Percentiles rank a stretch among this genome's conserved stretches.
Evolutionary conservation across 768 basidiomycete genomes (phyloP).

Genomic region (Xerocomus spinulosus): DNA sequence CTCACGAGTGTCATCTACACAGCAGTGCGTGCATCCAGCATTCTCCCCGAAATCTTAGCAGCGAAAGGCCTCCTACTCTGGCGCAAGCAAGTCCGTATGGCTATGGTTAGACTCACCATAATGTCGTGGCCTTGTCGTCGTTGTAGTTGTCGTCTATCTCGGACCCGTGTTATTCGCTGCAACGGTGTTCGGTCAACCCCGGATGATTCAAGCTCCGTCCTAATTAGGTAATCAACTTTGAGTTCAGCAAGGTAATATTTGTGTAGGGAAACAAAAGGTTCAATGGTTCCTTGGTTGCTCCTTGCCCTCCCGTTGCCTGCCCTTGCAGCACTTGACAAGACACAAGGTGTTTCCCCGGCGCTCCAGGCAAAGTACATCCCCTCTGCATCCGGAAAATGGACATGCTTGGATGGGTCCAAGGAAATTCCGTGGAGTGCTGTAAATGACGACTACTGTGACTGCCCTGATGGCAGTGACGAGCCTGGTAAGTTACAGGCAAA

Average conservation of each 20-base stretch:
- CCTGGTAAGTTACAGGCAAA: slow-evolving; percentile 52
- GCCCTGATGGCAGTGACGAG: slow-evolving; percentile 91
- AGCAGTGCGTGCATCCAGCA: slow-evolving; percentile 21
- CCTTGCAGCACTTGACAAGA: slow-evolving; percentile 43
- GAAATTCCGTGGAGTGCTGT: slow-evolving; percentile 76
- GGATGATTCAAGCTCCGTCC: slow-evolving; percentile 19
- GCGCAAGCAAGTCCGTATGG: not conserved
- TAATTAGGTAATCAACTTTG: too few relatives aligned
- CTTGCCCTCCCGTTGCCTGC: slow-evolving; percentile 39
- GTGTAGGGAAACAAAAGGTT: not conserved
- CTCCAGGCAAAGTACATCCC: slow-evolving; percentile 55
- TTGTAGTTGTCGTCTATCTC: slow-evolving; percentile 20
- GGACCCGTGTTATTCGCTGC: too few relatives aligned
- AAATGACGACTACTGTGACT: slow-evolving; percentile 96
- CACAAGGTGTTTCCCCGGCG: slow-evolving; percentile 54
- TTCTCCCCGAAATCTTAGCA: slow-evolving; percentile 4
- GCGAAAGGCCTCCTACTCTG: not conserved
- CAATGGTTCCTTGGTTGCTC: slow-evolving; percentile 49
- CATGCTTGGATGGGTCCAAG: slow-evolving; percentile 76
- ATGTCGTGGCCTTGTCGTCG: slow-evolving; percentile 21
- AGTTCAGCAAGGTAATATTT: not conserved
- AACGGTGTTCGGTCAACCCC: slow-evolving; percentile 25
- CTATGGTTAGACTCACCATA: slow-evolving; percentile 27
- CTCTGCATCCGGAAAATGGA: slow-evolving; percentile 53
- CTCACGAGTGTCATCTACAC: slow-evolving; percentile 15